Evolutionary conservation across 148 eudicot genomes (phyloP).

Genomic region (Linanthus parryae): DNA sequence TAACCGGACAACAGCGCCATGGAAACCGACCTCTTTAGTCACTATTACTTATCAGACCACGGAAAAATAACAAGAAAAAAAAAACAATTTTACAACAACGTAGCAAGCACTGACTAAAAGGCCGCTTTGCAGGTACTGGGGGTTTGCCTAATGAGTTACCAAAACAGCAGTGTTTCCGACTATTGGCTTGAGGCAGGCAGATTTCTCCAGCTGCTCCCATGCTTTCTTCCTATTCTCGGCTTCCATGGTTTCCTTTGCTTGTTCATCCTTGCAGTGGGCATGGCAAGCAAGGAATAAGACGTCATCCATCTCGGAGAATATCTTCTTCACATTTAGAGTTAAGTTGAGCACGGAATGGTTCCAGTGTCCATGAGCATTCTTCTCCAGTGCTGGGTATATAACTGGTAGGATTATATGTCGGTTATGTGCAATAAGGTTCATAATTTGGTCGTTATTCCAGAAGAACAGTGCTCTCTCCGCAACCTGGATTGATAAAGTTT

Average conservation of each 20-base stretch:
- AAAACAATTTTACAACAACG: too few species aligned
- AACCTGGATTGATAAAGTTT: conserved; percentile 42
- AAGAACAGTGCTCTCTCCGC: conserved; percentile 93
- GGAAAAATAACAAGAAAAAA: too few species aligned
- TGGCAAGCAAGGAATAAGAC: conserved; percentile 51
- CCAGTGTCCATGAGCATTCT: conserved; percentile 79
- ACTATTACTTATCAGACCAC: too few species aligned
- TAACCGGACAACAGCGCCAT: too few species aligned
- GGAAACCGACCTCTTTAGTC: too few species aligned
- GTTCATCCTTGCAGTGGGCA: conserved; percentile 52
- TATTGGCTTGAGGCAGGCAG: conserved; percentile 69
- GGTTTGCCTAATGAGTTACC: conserved; percentile 39
- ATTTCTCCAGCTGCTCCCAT: conserved; percentile 75
- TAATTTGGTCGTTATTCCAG: conserved; percentile 90
- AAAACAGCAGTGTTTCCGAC: conserved; percentile 66
- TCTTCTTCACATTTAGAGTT: conserved; percentile 60
- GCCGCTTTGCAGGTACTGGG: conserved; percentile 31
- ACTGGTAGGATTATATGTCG: conserved; percentile 72
- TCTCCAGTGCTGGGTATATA: conserved; percentile 71
- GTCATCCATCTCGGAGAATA: conserved; percentile 88
- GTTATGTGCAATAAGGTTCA: conserved; percentile 69
- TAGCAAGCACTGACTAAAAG: conserved; percentile 1
- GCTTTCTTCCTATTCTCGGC: conserved; percentile 50
- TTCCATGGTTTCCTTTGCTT: conserved; percentile 26
- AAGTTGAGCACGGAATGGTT: conserved; percentile 84